Evolutionary conservation across 176 grass and related monocot species (phyloP), one percentile per base, ranked within the genome.

Genomic region (Eragrostis curvula): DNA sequence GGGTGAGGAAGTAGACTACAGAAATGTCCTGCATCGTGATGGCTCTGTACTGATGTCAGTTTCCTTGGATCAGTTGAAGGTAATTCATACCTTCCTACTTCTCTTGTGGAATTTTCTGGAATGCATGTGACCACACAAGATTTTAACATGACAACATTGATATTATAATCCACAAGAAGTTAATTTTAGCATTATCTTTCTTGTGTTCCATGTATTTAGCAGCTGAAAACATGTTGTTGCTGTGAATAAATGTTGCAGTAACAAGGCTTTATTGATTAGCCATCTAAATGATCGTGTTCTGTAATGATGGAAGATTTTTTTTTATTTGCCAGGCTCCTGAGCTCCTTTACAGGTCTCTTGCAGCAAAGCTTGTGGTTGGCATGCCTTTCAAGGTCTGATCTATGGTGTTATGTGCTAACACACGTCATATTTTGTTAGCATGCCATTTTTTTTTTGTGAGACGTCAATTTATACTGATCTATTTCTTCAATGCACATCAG

Each of bases 331-430:
- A 99, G 93, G 81, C 79, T 78, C 91, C 93, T 77, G 89, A 96
- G 69, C 84, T 94, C 86, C 71, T 96, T 73, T 99, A 96, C 55
- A 92, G 74, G 49, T 96, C 96, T 87, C 96, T 96, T 84, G 93
- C 87, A 16, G 73, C 91, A 12, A 99, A 99, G 81, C 90, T 96
- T 85, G 83, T 90, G 44, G 89, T 94, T 49, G 96, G 96, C 69
- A 99, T 99, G 96, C 93, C 96, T 95, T 98, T 98, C 92, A 95
- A 98, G 92, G 96, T 98, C 74, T 86, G 75, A 76, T 85, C n/a
- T 86, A 51, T 73, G 32, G 23, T 86, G 81, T 57, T 79, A 75
- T 71, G 28, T 83, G 50, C 41, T 55, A 82, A 15, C n/a, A 70
- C 45, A 42, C 2, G 9, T 60, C 17, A n/a, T 55, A 42, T 71